Base-by-base conservation (phyloP, 257 asterid species). In the Solanum tarapatanum region DNA sequence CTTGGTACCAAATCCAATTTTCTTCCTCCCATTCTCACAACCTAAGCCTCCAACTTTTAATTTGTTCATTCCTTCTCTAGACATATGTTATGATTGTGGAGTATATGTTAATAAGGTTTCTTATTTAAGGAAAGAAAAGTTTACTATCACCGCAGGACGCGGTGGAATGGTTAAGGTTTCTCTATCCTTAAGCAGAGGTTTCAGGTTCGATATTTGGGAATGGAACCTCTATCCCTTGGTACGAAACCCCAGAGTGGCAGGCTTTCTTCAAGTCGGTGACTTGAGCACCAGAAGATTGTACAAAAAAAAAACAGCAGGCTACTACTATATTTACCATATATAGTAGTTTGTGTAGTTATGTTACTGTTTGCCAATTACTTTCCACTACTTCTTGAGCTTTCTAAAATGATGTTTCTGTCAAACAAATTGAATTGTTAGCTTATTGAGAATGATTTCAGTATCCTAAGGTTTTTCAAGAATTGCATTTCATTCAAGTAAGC, bases 11-110 rank as follows among this genome's bases (percentile, higher is more conserved):
- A 77, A 58, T 87, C 86, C 21, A 36, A 87, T 39, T 76, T 48
- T 69, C 85, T 87, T n/a, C 88, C 86, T 9, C 88, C 88, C 62
- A 87, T 87, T 79, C 86, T 87, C 55, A 87, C 88, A 11, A 66
- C 88, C 35, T 86, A 73, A 85, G 1, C 82, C 30, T 74, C 51
- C 51, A 21, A 21, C 51, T 21, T 74, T 23, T 36, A 2, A 21
- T 35, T 10, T 21, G 51, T 35, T 35, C 26, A 74, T 35, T 35
- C 51, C 1, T 10, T 74, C 51, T 74, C 82, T 33, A 36, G 30
- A 35, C 51, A 35, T 11, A 74, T 35, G 0, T 74, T 36, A 74
- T 74, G 16, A 3, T 11, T 74, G 14, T 74, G 82, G 51, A 5
- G 82, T 35, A 9, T 73, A 0, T 74, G 82, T 21, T 36, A 35